A percentile compares a stretch with the other conserved stretches of the same genome.
Conservation (phyloP, 768 basidiomycete species). For the Serendipita sp. region DNA sequence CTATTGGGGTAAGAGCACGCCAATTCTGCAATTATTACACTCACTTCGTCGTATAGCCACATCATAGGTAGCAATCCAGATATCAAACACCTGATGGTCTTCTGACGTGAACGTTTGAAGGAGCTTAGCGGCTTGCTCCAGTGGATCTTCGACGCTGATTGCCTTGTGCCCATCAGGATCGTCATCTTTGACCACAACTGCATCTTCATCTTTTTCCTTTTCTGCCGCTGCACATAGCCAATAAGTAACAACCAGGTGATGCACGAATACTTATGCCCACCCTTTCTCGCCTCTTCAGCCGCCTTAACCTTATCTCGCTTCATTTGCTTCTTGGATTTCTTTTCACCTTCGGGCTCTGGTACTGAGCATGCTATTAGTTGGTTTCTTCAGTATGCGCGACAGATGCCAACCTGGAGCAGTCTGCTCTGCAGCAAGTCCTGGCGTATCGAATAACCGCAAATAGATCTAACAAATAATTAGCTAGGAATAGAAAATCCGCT, state of each 20-base stretch:
- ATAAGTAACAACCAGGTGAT: constrained; percentile 12
- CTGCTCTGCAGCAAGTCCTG: constrained; percentile 32
- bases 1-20: constrained; percentile 23
- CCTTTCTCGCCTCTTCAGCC: constrained; percentile 55
- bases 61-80: constrained; percentile 64
- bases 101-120: constrained; percentile 44
- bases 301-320: constrained; percentile 35
- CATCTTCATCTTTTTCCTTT: constrained; percentile 50
- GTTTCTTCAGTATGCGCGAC: not conserved
- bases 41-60: constrained; percentile 67
- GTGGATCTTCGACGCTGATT: constrained; percentile 39
- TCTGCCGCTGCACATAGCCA: constrained; percentile 20
- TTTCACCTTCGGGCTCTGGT: constrained; percentile 40
- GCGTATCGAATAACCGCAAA: constrained; percentile 51
- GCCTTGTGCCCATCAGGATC: constrained; percentile 72
- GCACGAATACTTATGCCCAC: constrained; percentile 22
- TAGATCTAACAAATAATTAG: constrained; percentile 40
- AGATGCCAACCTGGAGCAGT: constrained; percentile 15
- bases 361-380: constrained; percentile 11
- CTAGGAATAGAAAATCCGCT: not conserved
- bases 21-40: constrained; percentile 15
- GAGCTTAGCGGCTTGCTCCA: constrained; percentile 61
- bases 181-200: constrained; percentile 47
- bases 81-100: constrained; percentile 38
- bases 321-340: constrained; percentile 74